Percentiles rank a stretch among this genome's conserved stretches.
Evolutionary conservation across 345 rosid species (phyloP).

Genomic region (Stellera chamaejasme): DNA sequence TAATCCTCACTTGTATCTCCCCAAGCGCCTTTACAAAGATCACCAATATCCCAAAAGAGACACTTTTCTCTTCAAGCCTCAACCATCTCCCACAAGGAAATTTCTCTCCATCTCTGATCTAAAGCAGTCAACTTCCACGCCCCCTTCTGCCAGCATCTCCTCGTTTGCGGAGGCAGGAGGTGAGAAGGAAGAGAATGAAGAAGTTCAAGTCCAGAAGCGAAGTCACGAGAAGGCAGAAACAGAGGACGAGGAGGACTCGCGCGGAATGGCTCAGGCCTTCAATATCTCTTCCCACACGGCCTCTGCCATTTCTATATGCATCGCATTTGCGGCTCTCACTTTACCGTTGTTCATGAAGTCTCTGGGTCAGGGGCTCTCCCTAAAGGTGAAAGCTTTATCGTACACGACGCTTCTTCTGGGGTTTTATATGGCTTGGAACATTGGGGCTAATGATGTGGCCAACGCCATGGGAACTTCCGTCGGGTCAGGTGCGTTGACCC

Average conservation of each 20-base stretch:
- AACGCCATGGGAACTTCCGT: constrained; percentile 99
- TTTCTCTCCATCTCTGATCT: constrained; percentile 24
- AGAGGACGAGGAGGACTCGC: constrained; percentile 22
- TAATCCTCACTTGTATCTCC: constrained; percentile 31
- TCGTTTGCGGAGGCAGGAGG: constrained; percentile 66
- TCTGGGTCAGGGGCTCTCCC: constrained; percentile 43
- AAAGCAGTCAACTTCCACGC: constrained; percentile 19
- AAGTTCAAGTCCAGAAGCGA: constrained; percentile 21
- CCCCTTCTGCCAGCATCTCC: constrained; percentile 59
- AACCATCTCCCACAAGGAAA: constrained; percentile 22
- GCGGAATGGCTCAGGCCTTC: constrained; percentile 84
- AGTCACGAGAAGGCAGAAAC: constrained; percentile 19
- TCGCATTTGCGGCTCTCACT: constrained; percentile 63
- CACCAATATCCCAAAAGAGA: constrained; percentile 24
- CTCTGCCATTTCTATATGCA: constrained; percentile 45
- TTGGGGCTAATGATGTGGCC: constrained; percentile 98
- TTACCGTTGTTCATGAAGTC: constrained; percentile 77
- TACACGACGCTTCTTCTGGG: constrained; percentile 75
- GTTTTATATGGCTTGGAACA: constrained; percentile 99
- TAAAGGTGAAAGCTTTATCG: constrained; percentile 62
- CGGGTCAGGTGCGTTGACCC: constrained; percentile 80
- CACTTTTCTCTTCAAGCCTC: constrained; percentile 19
- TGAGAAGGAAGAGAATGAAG: constrained; percentile 34
- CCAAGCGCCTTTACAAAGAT: constrained; percentile 28
- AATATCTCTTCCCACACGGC: constrained; percentile 65